Evolutionary conservation across 257 asterid genomes (phyloP).

Genomic region (Forsythia viridissima): DNA sequence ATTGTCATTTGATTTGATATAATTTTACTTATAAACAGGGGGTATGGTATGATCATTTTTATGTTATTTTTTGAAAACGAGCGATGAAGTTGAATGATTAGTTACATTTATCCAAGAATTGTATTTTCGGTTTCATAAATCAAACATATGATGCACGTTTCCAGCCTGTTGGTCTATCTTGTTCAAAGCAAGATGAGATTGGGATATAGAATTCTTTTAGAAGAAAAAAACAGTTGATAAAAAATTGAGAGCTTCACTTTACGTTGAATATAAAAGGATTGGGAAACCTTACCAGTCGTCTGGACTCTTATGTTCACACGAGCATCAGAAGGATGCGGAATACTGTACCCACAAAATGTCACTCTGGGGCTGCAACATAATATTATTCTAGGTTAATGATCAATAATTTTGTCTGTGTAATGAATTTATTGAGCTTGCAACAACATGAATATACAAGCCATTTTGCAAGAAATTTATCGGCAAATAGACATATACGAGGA

Average conservation of each 20-base stretch:
- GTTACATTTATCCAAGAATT: no score
- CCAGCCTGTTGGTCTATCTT: not conserved
- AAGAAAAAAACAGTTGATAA: not conserved
- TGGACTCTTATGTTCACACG: constrained; percentile 88
- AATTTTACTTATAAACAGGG: not conserved
- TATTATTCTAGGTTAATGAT: constrained; percentile 3
- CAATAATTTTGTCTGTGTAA: not conserved
- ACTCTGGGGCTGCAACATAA: constrained; percentile 74
- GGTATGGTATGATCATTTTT: no score
- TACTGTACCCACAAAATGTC: constrained; percentile 85
- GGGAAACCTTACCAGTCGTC: constrained; percentile 68
- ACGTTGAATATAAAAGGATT: not conserved
- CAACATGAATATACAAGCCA: not conserved
- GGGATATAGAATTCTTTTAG: not conserved
- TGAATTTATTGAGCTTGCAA: not conserved
- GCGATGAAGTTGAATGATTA: not conserved
- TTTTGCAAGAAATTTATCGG: not conserved
- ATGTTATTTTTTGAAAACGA: not conserved
- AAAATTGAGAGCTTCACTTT: not conserved
- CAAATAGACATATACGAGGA: not conserved
- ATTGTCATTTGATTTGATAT: not conserved
- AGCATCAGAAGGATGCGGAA: constrained; percentile 96
- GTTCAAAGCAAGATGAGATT: not conserved
- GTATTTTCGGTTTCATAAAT: not conserved
- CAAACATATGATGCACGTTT: not conserved